These are phyloP conservation scores for Cryptococcus depauperatus DNA, from an alignment of 1,284 basidiomycete genomes.

Conservation along the genomic window DNA sequence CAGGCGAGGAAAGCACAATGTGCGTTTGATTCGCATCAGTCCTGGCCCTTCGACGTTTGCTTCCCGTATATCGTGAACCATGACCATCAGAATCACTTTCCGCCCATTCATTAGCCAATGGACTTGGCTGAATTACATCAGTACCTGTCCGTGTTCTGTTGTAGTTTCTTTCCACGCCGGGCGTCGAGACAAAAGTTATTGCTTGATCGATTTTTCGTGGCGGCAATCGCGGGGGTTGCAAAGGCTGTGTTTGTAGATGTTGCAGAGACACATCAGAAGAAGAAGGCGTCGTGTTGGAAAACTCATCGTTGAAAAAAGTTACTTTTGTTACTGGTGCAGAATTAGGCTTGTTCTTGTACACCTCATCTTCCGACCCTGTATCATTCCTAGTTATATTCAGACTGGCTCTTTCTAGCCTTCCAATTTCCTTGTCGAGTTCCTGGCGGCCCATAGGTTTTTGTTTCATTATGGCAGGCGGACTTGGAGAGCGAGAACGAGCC, in stretches of 20 bases:
- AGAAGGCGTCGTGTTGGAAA: no score
- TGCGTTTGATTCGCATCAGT: slow-evolving; percentile 18
- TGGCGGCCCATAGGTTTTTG: slow-evolving; percentile 18
- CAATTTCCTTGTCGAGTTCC: slow-evolving; percentile 38
- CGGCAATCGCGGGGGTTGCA: not conserved
- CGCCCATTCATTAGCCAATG: slow-evolving; percentile 38
- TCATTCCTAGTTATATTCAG: slow-evolving; percentile 29
- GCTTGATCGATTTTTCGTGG: no score
- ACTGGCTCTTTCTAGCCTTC: slow-evolving; percentile 34
- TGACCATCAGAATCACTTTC: slow-evolving; percentile 10
- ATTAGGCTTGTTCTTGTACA: no score
- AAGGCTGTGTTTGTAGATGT: no score
- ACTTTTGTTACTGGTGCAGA: slow-evolving; percentile 37
- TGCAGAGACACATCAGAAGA: no score
- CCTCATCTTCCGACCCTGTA: not conserved
- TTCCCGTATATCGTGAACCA: not conserved
- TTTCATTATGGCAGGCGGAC: slow-evolving; percentile 28
- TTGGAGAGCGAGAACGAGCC: slow-evolving; percentile 37
- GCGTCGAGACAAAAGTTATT: no score
- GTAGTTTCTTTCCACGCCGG: no score
- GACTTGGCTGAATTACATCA: slow-evolving; percentile 38
- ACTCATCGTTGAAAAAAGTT: slow-evolving; percentile 31
- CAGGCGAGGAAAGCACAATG: slow-evolving; percentile 6
- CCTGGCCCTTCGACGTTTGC: slow-evolving; percentile 13
- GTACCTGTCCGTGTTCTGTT: slow-evolving; percentile 24